phyloP scores from a whole-genome alignment of 164 flowering plant species.

The Vitis rotundifolia region DNA sequence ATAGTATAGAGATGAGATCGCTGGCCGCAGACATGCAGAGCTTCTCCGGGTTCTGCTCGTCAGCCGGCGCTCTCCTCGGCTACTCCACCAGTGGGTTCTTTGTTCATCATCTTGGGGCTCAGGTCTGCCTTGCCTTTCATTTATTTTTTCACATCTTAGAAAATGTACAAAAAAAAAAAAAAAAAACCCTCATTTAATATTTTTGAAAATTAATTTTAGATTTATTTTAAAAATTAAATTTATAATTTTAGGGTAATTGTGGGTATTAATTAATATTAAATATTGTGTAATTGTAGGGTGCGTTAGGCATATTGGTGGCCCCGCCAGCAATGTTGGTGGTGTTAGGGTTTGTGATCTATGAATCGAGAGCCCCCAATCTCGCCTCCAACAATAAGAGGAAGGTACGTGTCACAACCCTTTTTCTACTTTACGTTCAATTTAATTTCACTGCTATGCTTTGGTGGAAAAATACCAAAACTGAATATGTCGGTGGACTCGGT shows the following conservation, averaged over 20 bases:
- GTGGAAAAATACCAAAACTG: too few species aligned
- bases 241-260: too few species aligned
- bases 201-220: too few species aligned
- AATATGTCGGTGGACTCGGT: too few species aligned
- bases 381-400: conserved; percentile 30
- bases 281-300: conserved; percentile 39
- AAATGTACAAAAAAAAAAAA: too few species aligned
- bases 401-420: conserved; percentile 16
- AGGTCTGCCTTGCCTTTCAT: conserved; percentile 34
- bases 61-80: conserved; percentile 70
- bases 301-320: conserved; percentile 55
- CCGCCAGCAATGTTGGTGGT: conserved; percentile 45
- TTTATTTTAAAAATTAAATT: too few species aligned
- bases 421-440: background rate
- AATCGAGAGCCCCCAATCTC: conserved; percentile 18
- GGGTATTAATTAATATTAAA: background rate
- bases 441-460: background rate
- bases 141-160: background rate
- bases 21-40: conserved; percentile 78
- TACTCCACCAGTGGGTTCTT: conserved; percentile 61
- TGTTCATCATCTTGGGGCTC: conserved; percentile 67
- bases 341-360: conserved; percentile 63
- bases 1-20: conserved; percentile 51
- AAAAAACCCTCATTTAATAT: too few species aligned
- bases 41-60: conserved; percentile 61